phyloP scores from a whole-genome alignment of 2,329 filamentous ascomycete genomes.

The Fusarium praegraminearum region DNA sequence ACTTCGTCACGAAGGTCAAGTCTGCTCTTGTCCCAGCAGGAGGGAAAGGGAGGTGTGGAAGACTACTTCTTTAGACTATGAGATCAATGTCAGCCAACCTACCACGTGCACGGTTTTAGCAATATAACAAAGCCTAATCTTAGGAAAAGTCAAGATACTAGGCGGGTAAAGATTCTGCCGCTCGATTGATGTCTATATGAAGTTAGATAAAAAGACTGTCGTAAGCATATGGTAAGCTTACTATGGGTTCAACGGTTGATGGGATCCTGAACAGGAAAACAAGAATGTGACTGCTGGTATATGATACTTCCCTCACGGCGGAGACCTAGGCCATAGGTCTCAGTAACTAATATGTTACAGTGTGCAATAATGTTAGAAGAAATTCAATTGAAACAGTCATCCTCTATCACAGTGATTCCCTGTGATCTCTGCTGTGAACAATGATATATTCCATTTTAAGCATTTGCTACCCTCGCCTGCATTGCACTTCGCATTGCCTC shows the following conservation, averaged over 20 bases:
- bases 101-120: background rate
- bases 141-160: background rate
- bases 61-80: background rate
- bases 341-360: too few species aligned
- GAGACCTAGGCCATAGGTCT: too few species aligned
- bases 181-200: background rate
- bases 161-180: background rate
- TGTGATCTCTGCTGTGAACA: too few species aligned
- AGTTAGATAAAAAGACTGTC: background rate
- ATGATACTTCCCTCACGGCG: background rate
- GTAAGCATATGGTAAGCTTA: background rate
- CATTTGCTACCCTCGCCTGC: background rate
- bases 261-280: background rate
- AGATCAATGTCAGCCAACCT: background rate
- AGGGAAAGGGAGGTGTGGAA: background rate
- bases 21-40: background rate
- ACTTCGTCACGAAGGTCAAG: background rate
- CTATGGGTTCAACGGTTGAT: background rate
- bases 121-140: background rate
- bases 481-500: conserved; percentile 6
- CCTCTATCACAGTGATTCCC: too few species aligned
- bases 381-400: too few species aligned
- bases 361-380: too few species aligned
- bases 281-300: background rate
- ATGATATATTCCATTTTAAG: too few species aligned